Base-by-base conservation (phyloP, 2,329 filamentous ascomycete species). In the Ophiostoma sp. region DNA sequence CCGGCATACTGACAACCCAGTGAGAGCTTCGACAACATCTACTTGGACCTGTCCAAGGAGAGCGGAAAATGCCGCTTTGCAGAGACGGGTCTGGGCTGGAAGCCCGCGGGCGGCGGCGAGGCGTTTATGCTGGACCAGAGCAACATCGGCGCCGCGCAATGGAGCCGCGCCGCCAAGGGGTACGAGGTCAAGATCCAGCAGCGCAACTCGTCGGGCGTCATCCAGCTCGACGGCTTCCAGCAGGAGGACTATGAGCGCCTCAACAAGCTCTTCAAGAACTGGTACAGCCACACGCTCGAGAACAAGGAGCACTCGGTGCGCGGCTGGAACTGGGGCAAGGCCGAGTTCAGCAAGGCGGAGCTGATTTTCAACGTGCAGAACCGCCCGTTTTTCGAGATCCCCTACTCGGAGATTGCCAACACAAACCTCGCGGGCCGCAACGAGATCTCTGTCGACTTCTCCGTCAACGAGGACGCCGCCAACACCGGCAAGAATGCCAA, bases 291-390 rank as follows among this genome's bases (percentile, higher is more conserved):
- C 75, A 93, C 89, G 75, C 85, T 99, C 69, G 93, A 98, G 77
- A 91, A 87, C 78, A 92, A 92, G 78, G 95, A 99, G 79, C 95
- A 98, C 78, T 93, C 95, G 38, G 82, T 99, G 69, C 88, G 95
- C 74, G 95, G 95, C 68, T 99, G 95, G 95, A 99, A 99, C 78
- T 99, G 95, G 96, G 95, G 95, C 75, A 99, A 98, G 80, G 92
- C 92, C 72, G 95, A 99, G 75, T 97, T 99, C 77, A 89, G 90
- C 71, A 97, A 98, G 80, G 90, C 93, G 67, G 95, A 99, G 81
- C 86, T 99, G 68, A 87, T 91, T 42, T 99, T 99, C 83, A 98
- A 93, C 78, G 95, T 99, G 49, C 93, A 96, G 77, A 99, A 97
- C 79, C 88, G 93, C 74, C 95, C 95, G 3, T 92, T 94, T 5